These are phyloP conservation scores for Apiospora sp. DNA, from an alignment of 2,329 filamentous ascomycete genomes.

Conservation along the genomic window DNA sequence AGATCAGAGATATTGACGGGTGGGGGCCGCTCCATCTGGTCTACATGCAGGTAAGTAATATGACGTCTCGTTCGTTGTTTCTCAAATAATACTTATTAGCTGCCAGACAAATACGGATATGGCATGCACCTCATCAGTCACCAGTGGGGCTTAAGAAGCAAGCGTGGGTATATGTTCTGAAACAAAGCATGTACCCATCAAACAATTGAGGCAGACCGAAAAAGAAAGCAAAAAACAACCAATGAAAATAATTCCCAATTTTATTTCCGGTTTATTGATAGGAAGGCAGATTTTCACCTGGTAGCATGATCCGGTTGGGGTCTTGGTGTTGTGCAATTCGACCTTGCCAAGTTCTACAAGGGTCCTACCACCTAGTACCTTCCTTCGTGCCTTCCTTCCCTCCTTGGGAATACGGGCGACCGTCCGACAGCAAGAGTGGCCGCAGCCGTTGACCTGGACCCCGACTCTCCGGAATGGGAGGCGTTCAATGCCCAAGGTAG, in stretches of 20 bases:
- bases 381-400: background rate
- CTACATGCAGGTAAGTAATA: background rate
- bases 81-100: background rate
- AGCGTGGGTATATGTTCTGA: background rate
- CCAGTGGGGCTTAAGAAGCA: conserved; percentile 15
- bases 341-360: conserved; percentile 1
- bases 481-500: background rate
- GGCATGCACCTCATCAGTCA: conserved; percentile 18
- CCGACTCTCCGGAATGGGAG: conserved; percentile 6
- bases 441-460: background rate
- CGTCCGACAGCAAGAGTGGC: background rate
- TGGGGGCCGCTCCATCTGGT: background rate
- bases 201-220: conserved; percentile 13
- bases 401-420: background rate
- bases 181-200: conserved; percentile 4
- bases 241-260: conserved; percentile 7
- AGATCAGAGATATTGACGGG: background rate
- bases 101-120: background rate
- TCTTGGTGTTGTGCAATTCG: conserved; percentile 10
- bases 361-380: too few species aligned
- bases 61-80: conserved; percentile 20
- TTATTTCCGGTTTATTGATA: conserved; percentile 11
- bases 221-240: conserved; percentile 6
- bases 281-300: conserved; percentile 19
- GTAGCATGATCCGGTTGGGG: background rate